A percentile compares a stretch with the other conserved stretches of the same genome.
These are phyloP conservation scores for Inga laurina DNA, from an alignment of 306 rosid genomes.

Conservation along the genomic window DNA sequence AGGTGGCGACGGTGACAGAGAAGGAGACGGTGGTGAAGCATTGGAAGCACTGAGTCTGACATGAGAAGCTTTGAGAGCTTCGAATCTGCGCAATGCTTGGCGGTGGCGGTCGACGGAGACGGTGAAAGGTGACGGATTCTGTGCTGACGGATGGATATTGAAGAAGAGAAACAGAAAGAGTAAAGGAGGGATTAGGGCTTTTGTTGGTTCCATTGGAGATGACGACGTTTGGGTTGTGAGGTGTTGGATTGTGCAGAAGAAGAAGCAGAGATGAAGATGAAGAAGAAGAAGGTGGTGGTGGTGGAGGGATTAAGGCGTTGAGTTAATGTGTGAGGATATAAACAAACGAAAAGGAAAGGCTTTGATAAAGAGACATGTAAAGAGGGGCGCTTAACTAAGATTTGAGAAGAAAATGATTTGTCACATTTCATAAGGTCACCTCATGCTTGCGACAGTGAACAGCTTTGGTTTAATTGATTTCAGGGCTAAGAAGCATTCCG, in stretches of 20 bases:
- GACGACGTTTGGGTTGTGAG: conserved; percentile 5
- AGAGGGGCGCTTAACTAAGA: conserved; percentile 46
- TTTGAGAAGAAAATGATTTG: conserved; percentile 32
- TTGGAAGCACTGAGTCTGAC: conserved; percentile 1
- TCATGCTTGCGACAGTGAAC: conserved; percentile 19
- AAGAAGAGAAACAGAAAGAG: conserved; percentile 29
- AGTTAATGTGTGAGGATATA: not conserved
- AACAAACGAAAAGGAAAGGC: not conserved
- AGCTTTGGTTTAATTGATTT: too few species aligned
- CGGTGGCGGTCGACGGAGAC: conserved; percentile 20
- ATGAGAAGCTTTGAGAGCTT: conserved; percentile 53
- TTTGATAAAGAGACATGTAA: conserved; percentile 36
- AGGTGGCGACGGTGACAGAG: conserved; percentile 33
- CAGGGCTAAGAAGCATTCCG: too few species aligned
- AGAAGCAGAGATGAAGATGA: not conserved
- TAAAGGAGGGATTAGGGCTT: conserved; percentile 23
- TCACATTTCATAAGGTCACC: conserved; percentile 20
- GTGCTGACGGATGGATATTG: conserved; percentile 27
- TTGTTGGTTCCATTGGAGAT: conserved; percentile 20
- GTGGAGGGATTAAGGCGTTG: not conserved
- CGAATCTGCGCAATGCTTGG: conserved; percentile 36
- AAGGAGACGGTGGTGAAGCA: conserved; percentile 42
- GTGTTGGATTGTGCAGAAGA: not conserved
- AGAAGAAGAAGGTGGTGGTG: not conserved
- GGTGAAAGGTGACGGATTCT: not conserved